Evolutionary conservation across 1,284 basidiomycete genomes (phyloP).

Genomic region (Malassezia yamatoensis): DNA sequence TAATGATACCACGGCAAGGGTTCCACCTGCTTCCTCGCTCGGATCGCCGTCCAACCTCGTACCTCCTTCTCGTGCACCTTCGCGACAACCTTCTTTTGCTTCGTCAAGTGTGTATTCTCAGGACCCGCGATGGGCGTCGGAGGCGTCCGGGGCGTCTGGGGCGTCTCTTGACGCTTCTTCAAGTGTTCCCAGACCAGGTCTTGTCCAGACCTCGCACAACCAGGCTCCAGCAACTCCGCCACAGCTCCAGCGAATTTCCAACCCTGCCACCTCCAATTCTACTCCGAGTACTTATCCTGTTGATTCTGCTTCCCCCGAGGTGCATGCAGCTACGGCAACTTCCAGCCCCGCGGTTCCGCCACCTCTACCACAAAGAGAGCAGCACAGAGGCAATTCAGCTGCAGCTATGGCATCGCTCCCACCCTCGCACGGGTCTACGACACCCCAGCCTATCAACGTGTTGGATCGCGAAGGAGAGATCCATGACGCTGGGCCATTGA

Average conservation of each 20-base stretch:
- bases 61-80: not conserved
- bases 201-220: not conserved
- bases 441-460: not conserved
- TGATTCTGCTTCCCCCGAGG: not conserved
- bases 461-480: not conserved
- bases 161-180: not conserved
- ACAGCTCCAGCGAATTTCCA: not conserved
- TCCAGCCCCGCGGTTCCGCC: not conserved
- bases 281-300: not conserved
- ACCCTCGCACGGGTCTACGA: not conserved
- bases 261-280: not conserved
- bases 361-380: not conserved
- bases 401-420: not conserved
- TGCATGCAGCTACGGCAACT: no score
- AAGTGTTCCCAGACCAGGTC: not conserved
- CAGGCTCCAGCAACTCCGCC: not conserved
- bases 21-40: not conserved
- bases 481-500: slow-evolving; percentile 14
- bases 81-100: not conserved
- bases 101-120: not conserved
- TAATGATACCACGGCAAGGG: not conserved
- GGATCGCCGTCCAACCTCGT: not conserved
- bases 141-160: not conserved
- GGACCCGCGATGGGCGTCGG: not conserved
- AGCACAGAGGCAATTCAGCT: not conserved